phyloP scores from a whole-genome alignment of 2,329 filamentous ascomycete genomes.

The Ophiostoma piceae region DNA sequence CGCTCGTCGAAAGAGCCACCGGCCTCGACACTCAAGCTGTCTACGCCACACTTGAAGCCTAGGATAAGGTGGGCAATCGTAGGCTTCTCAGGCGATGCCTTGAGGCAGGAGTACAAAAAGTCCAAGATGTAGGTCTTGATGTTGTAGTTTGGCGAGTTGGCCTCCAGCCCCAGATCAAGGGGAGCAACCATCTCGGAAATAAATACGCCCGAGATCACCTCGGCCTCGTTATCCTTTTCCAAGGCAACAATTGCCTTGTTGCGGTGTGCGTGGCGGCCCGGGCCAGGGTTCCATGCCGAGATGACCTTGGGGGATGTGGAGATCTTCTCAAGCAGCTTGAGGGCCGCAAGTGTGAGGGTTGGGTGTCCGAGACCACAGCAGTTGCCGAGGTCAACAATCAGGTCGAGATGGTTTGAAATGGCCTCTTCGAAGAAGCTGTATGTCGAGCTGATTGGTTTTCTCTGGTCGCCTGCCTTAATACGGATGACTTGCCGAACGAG shows the following conservation, averaged over 20 bases:
- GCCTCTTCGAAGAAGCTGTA: slow-evolving; percentile 91
- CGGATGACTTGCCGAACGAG: slow-evolving; percentile 77
- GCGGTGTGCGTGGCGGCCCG: slow-evolving; percentile 57
- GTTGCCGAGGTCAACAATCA: slow-evolving; percentile 76
- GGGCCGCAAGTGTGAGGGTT: slow-evolving; percentile 70
- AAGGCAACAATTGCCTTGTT: slow-evolving; percentile 87
- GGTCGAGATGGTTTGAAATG: slow-evolving; percentile 69
- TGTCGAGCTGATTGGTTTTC: slow-evolving; percentile 61
- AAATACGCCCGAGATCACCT: slow-evolving; percentile 71
- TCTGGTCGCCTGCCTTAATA: slow-evolving; percentile 54
- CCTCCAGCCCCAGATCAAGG: slow-evolving; percentile 68
- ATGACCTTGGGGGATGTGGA: slow-evolving; percentile 78
- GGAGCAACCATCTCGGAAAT: slow-evolving; percentile 61
- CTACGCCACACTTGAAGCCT: slow-evolving; percentile 74
- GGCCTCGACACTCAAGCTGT: slow-evolving; percentile 61
- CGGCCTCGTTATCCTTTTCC: slow-evolving; percentile 72
- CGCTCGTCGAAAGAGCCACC: slow-evolving; percentile 66
- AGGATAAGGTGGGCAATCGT: slow-evolving; percentile 87
- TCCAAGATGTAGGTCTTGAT: slow-evolving; percentile 81
- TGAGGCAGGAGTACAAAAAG: slow-evolving; percentile 76
- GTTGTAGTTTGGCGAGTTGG: slow-evolving; percentile 65
- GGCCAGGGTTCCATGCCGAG: slow-evolving; percentile 59
- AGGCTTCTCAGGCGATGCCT: slow-evolving; percentile 67
- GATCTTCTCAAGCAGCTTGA: slow-evolving; percentile 79
- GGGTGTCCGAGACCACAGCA: slow-evolving; percentile 83